Conservation (phyloP, 139 green algal genomes). For the Coccomyxa sp. region DNA sequence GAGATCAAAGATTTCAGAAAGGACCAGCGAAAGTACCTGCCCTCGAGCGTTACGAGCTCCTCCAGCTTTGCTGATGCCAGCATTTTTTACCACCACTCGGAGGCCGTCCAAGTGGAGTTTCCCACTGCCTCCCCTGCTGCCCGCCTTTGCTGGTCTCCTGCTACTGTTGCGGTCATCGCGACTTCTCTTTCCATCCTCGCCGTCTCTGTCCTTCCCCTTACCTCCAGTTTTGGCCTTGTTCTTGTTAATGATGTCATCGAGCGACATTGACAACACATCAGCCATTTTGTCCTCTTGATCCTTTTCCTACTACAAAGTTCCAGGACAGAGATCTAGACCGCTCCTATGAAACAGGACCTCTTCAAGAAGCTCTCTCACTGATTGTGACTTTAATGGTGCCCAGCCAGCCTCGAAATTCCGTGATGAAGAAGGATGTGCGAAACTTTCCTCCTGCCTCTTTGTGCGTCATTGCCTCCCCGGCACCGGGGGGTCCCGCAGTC, state of each 20-base stretch:
- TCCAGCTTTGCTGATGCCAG: not conserved
- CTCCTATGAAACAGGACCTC: no score
- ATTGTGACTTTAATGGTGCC: no score
- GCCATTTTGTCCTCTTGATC: not conserved
- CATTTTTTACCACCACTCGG: not conserved
- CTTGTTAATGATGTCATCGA: constrained; percentile 4
- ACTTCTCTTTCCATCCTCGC: not conserved
- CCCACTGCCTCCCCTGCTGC: not conserved
- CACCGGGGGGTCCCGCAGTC: no score
- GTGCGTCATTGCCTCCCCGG: no score
- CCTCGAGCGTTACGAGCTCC: not conserved
- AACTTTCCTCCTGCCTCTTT: no score
- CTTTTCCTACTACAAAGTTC: no score
- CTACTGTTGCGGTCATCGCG: not conserved
- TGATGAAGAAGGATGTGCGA: no score
- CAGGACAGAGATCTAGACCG: no score
- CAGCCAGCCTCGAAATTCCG: no score
- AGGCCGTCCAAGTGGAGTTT: not conserved
- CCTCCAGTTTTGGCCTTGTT: not conserved
- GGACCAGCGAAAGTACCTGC: not conserved
- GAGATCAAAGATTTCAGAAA: no score
- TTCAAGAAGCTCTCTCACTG: no score
- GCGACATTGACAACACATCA: not conserved
- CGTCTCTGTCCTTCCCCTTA: not conserved
- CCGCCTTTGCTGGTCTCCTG: not conserved